Conservation (phyloP, 1,139 yeast species). For the Cylindricascospora bacillispora region DNA sequence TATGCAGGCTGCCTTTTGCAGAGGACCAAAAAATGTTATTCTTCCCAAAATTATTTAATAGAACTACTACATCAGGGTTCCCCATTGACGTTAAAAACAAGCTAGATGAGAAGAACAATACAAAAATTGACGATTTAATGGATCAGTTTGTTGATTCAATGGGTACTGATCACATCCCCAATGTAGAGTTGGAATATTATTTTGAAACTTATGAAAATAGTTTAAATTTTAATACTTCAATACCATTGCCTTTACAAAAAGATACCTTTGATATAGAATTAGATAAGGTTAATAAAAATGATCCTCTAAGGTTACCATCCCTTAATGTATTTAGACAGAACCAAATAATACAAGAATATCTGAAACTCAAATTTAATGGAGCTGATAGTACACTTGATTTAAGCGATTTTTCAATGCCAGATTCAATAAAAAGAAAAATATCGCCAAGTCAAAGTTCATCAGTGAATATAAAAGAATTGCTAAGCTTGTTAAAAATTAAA, state of each 20-base stretch:
- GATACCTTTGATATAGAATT: neutral
- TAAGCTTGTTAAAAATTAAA: constrained; percentile 10
- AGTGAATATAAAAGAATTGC: constrained; percentile 6
- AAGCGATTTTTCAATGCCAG: no score
- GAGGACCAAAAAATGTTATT: constrained; percentile 63
- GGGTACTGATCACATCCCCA: constrained; percentile 11
- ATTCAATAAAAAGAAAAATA: constrained; percentile 7
- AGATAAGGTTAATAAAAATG: constrained; percentile 4
- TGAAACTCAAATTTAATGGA: constrained; percentile 13
- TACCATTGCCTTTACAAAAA: constrained; percentile 13
- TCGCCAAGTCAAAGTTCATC: constrained; percentile 8
- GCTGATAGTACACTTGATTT: no score
- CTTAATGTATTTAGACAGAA: constrained; percentile 16
- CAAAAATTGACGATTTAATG: constrained; percentile 15
- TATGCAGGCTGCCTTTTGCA: constrained; percentile 52
- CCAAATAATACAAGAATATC: constrained; percentile 17
- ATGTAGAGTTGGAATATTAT: constrained; percentile 6
- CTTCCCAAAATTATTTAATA: constrained; percentile 39
- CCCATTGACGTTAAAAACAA: constrained; percentile 16
- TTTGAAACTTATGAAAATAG: constrained; percentile 6
- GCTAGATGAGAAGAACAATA: constrained; percentile 8
- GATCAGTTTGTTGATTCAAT: constrained; percentile 15
- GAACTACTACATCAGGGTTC: constrained; percentile 27
- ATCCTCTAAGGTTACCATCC: constrained; percentile 17
- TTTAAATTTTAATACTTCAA: constrained; percentile 6